Base-by-base conservation (phyloP, 2,329 filamentous ascomycete species). In the Neofusicoccum parvum region DNA sequence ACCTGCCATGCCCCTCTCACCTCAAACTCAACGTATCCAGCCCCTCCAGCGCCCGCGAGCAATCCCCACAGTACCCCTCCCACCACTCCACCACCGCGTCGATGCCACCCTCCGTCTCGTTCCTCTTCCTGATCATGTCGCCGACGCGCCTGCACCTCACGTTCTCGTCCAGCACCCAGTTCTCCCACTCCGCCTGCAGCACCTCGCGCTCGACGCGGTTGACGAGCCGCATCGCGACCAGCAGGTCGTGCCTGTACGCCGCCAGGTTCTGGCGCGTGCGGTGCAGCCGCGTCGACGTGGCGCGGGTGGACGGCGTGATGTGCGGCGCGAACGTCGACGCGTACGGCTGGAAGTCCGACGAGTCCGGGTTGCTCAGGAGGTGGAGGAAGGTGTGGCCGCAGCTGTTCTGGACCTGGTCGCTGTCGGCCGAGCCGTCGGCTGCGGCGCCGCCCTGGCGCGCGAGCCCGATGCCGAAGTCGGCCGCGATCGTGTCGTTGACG, bases 181-280 rank as follows among this genome's bases (percentile, higher is more conserved):
- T 91, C 80, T 97, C 94, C 90, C 93, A 99, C 77, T 97, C 94
- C 0, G 90, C 90, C 72, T 88, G 86, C 63, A 98, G 79, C 76
- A 97, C 89, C 76, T 97, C 93, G 66, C 86, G 85, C 81, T 98
- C 95, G 34, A 98, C 88, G 65, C 86, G 90, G 78, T 98, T 97
- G 67, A 98, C 89, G 2, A 97, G 87, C 4, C 94, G 88, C 81
- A 98, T 88, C 5, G 94, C 93, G 5, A 99, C 94, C 2, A 98
- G 81, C 20, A 99, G 82, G 74, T 98, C 93, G 76, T 99, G 92
- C 2, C 95, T 86, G 75, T 97, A 95, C 2, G 87, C 83, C 0
- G 91, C 94, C 0, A 99, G 86, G 27, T 90, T 87, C 77, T 96
- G 91, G 10, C 94, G 86, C n/a, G 92, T 92, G 45, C 89, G 87